These are phyloP conservation scores for Podila clonocystis DNA, from an alignment of 192 early-diverging fungal genomes.

Conservation along the genomic window DNA sequence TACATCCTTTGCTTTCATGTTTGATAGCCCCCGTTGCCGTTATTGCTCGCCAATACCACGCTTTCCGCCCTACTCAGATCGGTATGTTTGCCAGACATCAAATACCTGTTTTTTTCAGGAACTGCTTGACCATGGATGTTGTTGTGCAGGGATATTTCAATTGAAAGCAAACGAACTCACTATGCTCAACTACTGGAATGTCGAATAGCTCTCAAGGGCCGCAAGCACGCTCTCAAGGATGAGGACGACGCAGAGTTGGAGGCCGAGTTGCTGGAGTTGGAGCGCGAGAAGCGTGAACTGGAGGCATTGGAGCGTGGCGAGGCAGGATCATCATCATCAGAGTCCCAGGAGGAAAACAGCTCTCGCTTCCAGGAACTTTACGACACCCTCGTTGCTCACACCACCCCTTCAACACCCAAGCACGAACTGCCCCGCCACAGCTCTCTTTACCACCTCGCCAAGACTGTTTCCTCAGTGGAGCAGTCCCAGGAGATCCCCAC, in stretches of 20 bases:
- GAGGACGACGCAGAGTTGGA: slow-evolving; percentile 50
- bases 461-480: slow-evolving; percentile 14
- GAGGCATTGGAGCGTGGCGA: slow-evolving; percentile 39
- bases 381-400: slow-evolving; percentile 12
- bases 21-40: slow-evolving; percentile 27
- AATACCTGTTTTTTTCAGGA: too few relatives aligned
- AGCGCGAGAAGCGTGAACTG: slow-evolving; percentile 46
- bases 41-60: slow-evolving; percentile 41
- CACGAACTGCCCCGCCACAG: slow-evolving; percentile 35
- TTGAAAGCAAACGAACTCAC: not conserved
- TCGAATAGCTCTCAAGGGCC: slow-evolving; percentile 29
- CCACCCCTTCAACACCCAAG: slow-evolving; percentile 5
- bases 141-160: too few relatives aligned
- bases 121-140: too few relatives aligned
- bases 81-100: slow-evolving; percentile 14
- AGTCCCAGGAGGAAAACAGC: not conserved
- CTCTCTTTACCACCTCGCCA: slow-evolving; percentile 19
- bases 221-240: slow-evolving; percentile 45
- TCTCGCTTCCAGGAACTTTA: slow-evolving; percentile 37
- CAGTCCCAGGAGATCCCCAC: slow-evolving; percentile 20
- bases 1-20: not conserved
- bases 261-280: slow-evolving; percentile 38
- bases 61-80: slow-evolving; percentile 42
- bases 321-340: slow-evolving; percentile 12
- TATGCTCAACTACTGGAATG: not conserved